phyloP scores from a whole-genome alignment of 2,329 filamentous ascomycete genomes.

The Fusarium algeriense region DNA sequence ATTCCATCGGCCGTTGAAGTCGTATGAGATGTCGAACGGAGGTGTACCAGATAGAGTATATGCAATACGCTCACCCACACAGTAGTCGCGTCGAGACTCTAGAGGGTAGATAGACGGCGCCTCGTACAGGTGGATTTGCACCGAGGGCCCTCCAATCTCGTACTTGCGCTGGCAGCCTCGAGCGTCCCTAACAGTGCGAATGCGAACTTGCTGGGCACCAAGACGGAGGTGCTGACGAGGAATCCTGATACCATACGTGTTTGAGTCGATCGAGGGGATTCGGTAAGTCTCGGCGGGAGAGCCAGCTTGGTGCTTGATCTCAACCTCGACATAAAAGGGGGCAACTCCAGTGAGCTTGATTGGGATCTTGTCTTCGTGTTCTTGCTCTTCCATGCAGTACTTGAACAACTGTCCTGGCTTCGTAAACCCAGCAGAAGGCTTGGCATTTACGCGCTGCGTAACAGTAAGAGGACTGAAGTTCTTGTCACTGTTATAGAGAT shows the following conservation, averaged over 20 bases:
- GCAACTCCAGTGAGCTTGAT: constrained; percentile 85
- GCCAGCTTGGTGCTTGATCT: constrained; percentile 90
- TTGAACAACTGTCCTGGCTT: constrained; percentile 94
- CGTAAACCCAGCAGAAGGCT: constrained; percentile 83
- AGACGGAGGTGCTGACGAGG: constrained; percentile 87
- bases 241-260: constrained; percentile 83
- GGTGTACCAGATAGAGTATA: constrained; percentile 92
- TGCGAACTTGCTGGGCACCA: constrained; percentile 88
- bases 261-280: constrained; percentile 81
- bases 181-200: constrained; percentile 89
- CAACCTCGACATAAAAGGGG: constrained; percentile 91
- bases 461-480: constrained; percentile 76
- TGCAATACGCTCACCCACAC: constrained; percentile 92
- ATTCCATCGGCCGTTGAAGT: constrained; percentile 84
- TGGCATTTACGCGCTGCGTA: constrained; percentile 85
- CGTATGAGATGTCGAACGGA: constrained; percentile 94
- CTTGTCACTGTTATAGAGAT: constrained; percentile 82
- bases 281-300: constrained; percentile 83
- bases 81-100: constrained; percentile 88
- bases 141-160: constrained; percentile 77
- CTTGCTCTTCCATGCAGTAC: constrained; percentile 88
- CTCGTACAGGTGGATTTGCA: constrained; percentile 93
- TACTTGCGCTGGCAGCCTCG: constrained; percentile 87
- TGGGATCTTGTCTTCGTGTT: constrained; percentile 87
- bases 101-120: constrained; percentile 91